phyloP scores from a whole-genome alignment of 2,329 filamentous ascomycete genomes.

The Scedosporium minutisporum region DNA sequence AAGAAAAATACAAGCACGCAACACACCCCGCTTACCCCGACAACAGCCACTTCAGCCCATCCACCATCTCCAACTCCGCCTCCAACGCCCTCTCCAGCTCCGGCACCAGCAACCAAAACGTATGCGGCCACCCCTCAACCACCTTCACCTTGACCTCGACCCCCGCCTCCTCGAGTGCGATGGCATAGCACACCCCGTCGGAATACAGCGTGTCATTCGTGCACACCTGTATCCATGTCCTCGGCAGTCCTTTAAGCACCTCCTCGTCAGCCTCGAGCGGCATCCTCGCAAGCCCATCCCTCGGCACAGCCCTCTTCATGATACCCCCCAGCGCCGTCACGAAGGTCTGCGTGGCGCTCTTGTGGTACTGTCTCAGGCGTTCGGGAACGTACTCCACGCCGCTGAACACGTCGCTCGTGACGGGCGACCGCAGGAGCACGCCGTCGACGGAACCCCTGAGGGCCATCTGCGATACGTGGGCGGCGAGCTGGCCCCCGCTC shows the following conservation, averaged over 20 bases:
- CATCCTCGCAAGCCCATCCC: conserved; percentile 29
- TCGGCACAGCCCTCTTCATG: conserved; percentile 23
- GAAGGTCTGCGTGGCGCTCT: conserved; percentile 28
- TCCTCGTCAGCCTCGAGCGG: conserved; percentile 27
- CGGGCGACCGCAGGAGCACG: conserved; percentile 36
- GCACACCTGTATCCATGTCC: conserved; percentile 39
- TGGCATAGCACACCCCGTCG: conserved; percentile 40
- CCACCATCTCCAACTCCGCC: conserved; percentile 31
- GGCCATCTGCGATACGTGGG: conserved; percentile 28
- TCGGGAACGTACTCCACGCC: conserved; percentile 26
- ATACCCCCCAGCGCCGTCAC: conserved; percentile 22
- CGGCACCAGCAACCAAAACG: conserved; percentile 40
- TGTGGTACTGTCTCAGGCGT: conserved; percentile 25
- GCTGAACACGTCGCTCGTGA: conserved; percentile 33
- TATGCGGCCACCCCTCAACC: conserved; percentile 38
- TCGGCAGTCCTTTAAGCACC: conserved; percentile 23
- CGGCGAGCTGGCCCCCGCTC: conserved; percentile 37
- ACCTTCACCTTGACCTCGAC: conserved; percentile 31
- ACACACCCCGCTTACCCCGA: neutral
- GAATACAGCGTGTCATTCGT: conserved; percentile 42
- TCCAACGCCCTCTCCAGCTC: conserved; percentile 27
- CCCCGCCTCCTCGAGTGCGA: conserved; percentile 27
- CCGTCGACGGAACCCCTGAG: conserved; percentile 22
- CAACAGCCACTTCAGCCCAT: conserved; percentile 29
- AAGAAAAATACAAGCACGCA: neutral